Base-by-base conservation (phyloP, 768 basidiomycete genomes). In the Cytidiella melzeri region DNA sequence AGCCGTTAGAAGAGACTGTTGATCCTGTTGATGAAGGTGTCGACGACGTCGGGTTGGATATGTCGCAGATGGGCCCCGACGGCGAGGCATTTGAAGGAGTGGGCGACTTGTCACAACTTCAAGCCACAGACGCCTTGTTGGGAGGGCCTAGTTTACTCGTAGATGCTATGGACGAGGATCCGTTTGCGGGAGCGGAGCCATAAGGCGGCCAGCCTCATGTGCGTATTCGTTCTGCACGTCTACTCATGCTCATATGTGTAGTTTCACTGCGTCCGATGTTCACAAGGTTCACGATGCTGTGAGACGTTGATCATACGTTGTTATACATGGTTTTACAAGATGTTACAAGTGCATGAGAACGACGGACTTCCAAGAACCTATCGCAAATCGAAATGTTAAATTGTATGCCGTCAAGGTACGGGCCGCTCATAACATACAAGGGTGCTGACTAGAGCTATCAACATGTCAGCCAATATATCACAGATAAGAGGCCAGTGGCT, bases 51-150 rank as follows among this genome's bases (percentile, higher is more conserved):
- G 74, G 71, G 45, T 64, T 90, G 64, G 82, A 85, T 53, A 80
- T 89, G 60, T 71, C 79, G 15, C 69, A 67, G 20, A 72, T 89
- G 28, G 85, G 76, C 12, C 79, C 85, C 3, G 85, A 86, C 61
- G 83, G 79, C 3, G 66, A 83, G 45, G 68, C 72, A 7, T 74
- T 81, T 40, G 83, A 83, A 54, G 64, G 60, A 5, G 66, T 65
- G 13, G 74, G 75, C 50, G 76, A 79, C 54, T 64, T 87, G 37
- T 72, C 75, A 12, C 81, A 85, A 58, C 62, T 88, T 50, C 77
- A 79, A 38, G 54, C 61, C 2, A 63, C 64, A 26, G 79, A 84
- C 56, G 70, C 67, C 10, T 60, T 88, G 20, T 69, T 86, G 27
- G 84, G 79, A 12, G 80, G 77, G 1, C 63, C 75, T 15, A 60